Conservation (phyloP, 2,329 filamentous ascomycete genomes). For the Ciborinia camelliae region DNA sequence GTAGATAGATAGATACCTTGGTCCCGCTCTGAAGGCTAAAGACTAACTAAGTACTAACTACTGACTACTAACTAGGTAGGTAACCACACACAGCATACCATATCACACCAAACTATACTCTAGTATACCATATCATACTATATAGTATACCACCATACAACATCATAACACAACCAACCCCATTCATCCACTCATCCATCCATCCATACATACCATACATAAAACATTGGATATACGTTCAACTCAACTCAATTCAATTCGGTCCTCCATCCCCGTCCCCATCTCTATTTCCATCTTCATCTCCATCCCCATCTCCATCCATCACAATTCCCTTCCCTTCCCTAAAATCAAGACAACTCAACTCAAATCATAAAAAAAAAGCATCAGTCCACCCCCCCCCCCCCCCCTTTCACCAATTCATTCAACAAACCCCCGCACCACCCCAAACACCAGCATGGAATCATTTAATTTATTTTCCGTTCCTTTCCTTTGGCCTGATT, state of each 20-base stretch:
- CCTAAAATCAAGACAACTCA: not conserved
- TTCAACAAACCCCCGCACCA: slow-evolving; percentile 2
- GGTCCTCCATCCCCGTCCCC: too few species aligned
- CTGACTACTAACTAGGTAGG: too few species aligned
- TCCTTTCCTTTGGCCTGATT: not conserved
- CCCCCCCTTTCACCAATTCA: not conserved
- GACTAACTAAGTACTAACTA: too few species aligned
- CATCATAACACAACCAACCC: not conserved
- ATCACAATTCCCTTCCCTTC: not conserved
- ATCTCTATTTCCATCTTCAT: too few species aligned
- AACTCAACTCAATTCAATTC: not conserved
- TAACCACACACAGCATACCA: too few species aligned
- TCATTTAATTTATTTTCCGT: slow-evolving; percentile 5
- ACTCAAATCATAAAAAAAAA: not conserved
- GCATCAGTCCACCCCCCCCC: not conserved
- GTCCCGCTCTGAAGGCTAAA: too few species aligned
- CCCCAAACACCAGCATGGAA: slow-evolving; percentile 10
- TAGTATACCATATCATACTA: too few species aligned
- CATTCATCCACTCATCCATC: too few species aligned
- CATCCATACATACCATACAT: not conserved
- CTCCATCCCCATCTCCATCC: not conserved
- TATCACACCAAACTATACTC: too few species aligned
- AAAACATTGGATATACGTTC: slow-evolving; percentile 8
- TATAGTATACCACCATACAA: not conserved
- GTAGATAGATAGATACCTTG: too few species aligned